phyloP scores from a whole-genome alignment of 768 basidiomycete species.

The Chlorophyllum brunneum region DNA sequence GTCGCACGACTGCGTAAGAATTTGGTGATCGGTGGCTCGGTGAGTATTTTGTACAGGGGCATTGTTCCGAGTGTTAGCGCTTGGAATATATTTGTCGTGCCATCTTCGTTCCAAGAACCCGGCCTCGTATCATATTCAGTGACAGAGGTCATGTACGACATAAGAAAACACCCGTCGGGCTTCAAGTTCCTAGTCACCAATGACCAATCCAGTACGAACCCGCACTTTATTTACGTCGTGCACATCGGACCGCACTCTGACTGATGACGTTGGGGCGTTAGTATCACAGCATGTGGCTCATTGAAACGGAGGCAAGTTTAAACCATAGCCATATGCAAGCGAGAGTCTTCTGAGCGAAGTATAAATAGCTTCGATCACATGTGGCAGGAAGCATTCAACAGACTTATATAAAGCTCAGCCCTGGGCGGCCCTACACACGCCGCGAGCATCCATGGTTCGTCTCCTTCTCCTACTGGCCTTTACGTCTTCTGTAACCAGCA shows the following conservation, averaged over 20 bases:
- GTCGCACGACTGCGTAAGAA: background rate
- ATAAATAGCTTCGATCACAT: constrained; percentile 7
- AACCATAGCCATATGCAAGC: background rate
- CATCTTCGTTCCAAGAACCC: no score
- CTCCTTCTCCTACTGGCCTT: background rate
- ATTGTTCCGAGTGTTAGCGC: background rate
- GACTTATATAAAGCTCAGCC: background rate
- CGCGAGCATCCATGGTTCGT: constrained; percentile 1
- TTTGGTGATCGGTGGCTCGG: background rate
- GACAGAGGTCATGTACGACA: no score
- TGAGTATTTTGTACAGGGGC: no score
- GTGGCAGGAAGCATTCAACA: background rate
- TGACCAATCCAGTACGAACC: no score
- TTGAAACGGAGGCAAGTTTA: background rate
- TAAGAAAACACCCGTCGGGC: no score
- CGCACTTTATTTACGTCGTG: no score
- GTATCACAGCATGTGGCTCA: background rate
- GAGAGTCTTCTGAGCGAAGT: background rate
- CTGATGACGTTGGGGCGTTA: no score
- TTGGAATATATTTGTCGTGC: no score
- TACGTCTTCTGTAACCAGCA: background rate
- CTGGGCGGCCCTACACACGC: background rate
- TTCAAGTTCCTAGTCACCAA: no score
- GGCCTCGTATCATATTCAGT: no score
- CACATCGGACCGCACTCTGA: background rate